Base-by-base conservation (phyloP, 305 asterid genomes). In the Fraxinus nigra region DNA sequence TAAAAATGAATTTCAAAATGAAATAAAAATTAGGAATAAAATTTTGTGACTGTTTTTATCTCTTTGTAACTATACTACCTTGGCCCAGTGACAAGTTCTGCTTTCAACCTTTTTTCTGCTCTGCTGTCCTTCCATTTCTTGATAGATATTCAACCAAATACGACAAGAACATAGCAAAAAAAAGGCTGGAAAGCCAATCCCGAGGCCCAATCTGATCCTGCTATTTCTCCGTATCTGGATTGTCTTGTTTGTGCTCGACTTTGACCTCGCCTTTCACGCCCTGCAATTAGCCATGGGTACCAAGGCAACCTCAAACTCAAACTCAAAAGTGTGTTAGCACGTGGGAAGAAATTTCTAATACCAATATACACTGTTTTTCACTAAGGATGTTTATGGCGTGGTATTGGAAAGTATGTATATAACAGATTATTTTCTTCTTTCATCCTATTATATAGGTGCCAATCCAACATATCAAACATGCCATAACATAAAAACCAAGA, bases 301-400 rank as follows among this genome's bases (percentile, higher is more conserved):
- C 99, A 93, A 90, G 72, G 92, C 98, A 96, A 90, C 95, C 97
- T 96, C 98, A 96, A 97, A 94, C 97, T 96, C 98, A 96, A 97
- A 94, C 97, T 96, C 99, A 90, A 91, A 89, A 24, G 85, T 79
- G 98, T 89, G 98, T 94, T 85, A 94, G 98, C 94, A 90, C 76
- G 43, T 78, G 51, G 86, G 85, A 87, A 82, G 63, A 85, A 78
- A 84, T 73, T 79, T 65, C 14, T 1, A 65, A 65, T 63, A 63
- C 24, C 72, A 63, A 24, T 22, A 63, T 24, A 10, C 34, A 63
- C 72, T 26, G 34, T 63, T 63, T 63, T 24, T 8, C 33, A 63
- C 30, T 63, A 0, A 20, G 72, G 34, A 24, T 22, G 72, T 63
- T 63, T 63, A 51, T 51, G 16, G 72, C 7, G 14, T 63, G 63